Evolutionary conservation across 2,329 filamentous ascomycete species (phyloP), one percentile per base, ranked within the genome.

Genomic region (Didymella pinodella): DNA sequence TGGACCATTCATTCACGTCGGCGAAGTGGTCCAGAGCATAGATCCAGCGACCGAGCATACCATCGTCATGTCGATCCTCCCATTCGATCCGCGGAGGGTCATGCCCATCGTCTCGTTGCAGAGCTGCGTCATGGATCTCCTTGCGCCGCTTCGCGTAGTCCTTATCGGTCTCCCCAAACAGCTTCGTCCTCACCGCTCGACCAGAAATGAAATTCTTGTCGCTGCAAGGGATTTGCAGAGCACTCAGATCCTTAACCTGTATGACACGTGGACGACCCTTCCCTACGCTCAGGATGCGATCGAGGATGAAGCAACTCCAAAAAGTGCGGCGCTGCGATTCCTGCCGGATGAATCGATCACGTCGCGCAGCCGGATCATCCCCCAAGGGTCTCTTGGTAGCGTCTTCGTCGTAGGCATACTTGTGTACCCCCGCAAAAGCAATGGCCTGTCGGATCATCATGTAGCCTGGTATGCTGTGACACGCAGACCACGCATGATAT

Each of bases 301-400:
- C 90, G 65, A 92, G 80, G 50, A 91, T 87, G 58, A 90, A 87
- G 68, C 89, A 91, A 65, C 89, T 90, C 80, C 89, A 92, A 80
- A 91, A 90, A 0, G 89, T 91, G 7, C 90, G 84, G 26, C 90
- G 82, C 59, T 83, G 81, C 12, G 88, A 84, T 72, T 92, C 90
- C 57, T 85, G 86, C 34, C 84, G 79, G 22, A 89, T 84, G 46
- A 85, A 83, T 16, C 79, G 74, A 54, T 83, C 74, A 3, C 74
- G 63, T 45, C 71, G 68, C 1, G 62, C 65, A 8, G 51, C 49
- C n/a, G 54, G 56, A 12, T 66, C 63, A 7, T 45, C 49, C 8
- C 57, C 55, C 4, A 48, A 63, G 2, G 72, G 73, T 56, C 65
- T 58, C 16, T 67, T 67, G 22, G 71, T 65, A 8, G 72, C 51